These are phyloP conservation scores for Ceratocystis alfenasii DNA, from an alignment of 2,329 filamentous ascomycete species.

Conservation along the genomic window DNA sequence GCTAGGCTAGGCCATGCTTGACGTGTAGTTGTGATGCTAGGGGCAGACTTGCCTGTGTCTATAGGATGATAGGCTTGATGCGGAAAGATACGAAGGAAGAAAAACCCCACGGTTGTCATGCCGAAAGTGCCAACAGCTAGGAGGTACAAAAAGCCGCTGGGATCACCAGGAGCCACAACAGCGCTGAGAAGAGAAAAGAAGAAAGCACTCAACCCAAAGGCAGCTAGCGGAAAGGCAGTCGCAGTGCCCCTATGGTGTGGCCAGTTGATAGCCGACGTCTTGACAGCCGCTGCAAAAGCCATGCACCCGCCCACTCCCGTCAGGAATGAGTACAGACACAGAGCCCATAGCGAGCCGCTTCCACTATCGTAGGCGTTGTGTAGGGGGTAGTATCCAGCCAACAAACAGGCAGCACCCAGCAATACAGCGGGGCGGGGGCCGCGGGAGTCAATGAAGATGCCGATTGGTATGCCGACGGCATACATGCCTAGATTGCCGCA, in stretches of 20 bases:
- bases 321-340: slow-evolving; percentile 77
- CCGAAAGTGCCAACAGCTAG: slow-evolving; percentile 67
- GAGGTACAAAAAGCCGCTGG: slow-evolving; percentile 66
- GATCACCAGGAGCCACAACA: slow-evolving; percentile 70
- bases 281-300: slow-evolving; percentile 81
- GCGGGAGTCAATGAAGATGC: slow-evolving; percentile 71
- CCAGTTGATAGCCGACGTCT: slow-evolving; percentile 80
- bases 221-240: slow-evolving; percentile 83
- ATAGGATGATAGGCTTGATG: slow-evolving; percentile 48
- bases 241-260: slow-evolving; percentile 83
- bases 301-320: slow-evolving; percentile 82
- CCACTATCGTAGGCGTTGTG: slow-evolving; percentile 65
- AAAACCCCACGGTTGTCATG: slow-evolving; percentile 64
- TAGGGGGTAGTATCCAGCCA: slow-evolving; percentile 74
- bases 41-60: slow-evolving; percentile 19
- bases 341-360: slow-evolving; percentile 41
- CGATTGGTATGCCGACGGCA: slow-evolving; percentile 74
- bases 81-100: slow-evolving; percentile 70
- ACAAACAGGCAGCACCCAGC: slow-evolving; percentile 59
- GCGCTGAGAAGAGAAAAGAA: slow-evolving; percentile 79
- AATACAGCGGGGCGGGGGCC: slow-evolving; percentile 71
- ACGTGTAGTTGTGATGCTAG: not conserved
- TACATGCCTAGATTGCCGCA: slow-evolving; percentile 91
- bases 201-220: slow-evolving; percentile 89
- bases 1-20: not conserved